phyloP scores from a whole-genome alignment of 495 filamentous ascomycete genomes.

The Clohesyomyces aquaticus region DNA sequence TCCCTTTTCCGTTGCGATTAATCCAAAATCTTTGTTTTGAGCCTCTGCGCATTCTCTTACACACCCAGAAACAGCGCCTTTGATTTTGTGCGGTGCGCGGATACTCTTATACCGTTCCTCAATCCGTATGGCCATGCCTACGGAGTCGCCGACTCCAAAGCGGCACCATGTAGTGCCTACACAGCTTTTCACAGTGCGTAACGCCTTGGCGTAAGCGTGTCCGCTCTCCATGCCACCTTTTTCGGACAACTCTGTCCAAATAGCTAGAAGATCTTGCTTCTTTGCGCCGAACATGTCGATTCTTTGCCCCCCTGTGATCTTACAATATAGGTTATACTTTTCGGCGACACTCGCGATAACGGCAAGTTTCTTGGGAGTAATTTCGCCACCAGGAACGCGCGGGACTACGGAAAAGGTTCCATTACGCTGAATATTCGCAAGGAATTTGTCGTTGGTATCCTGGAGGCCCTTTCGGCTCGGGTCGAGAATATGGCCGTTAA shows the following conservation, averaged over 20 bases:
- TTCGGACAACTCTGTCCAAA: slow-evolving; percentile 78
- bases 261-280: slow-evolving; percentile 84
- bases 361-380: slow-evolving; percentile 87
- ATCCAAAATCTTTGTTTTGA: slow-evolving; percentile 92
- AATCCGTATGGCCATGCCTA: slow-evolving; percentile 88
- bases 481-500: slow-evolving; percentile 84
- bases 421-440: slow-evolving; percentile 93
- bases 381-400: slow-evolving; percentile 84
- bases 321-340: slow-evolving; percentile 86
- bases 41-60: slow-evolving; percentile 93
- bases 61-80: slow-evolving; percentile 88
- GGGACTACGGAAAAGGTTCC: slow-evolving; percentile 91
- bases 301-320: slow-evolving; percentile 91
- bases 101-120: slow-evolving; percentile 95
- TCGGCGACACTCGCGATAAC: slow-evolving; percentile 84
- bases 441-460: slow-evolving; percentile 89
- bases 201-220: slow-evolving; percentile 89
- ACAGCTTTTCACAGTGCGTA: slow-evolving; percentile 90
- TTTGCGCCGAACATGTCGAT: slow-evolving; percentile 94
- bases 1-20: slow-evolving; percentile 91
- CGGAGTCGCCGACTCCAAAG: slow-evolving; percentile 89
- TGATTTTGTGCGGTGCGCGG: slow-evolving; percentile 90
- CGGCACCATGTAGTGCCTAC: slow-evolving; percentile 94
- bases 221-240: slow-evolving; percentile 89
- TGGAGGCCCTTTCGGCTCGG: slow-evolving; percentile 75